Base-by-base conservation (phyloP, 805 yeast genomes). In the Hermanozyma aechmeae region DNA sequence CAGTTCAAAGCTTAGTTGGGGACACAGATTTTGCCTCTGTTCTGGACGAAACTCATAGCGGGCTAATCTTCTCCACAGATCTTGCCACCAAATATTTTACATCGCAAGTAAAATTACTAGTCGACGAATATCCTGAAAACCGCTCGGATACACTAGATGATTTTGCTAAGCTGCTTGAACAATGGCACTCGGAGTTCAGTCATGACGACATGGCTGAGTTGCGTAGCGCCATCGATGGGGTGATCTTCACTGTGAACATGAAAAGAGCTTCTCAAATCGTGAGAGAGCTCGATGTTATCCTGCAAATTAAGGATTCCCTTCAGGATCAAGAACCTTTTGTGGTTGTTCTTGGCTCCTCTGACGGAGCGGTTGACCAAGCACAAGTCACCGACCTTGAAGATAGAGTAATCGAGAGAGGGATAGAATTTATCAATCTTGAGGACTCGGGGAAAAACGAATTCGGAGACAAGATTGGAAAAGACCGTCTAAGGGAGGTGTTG, bases 191-290 rank as follows among this genome's bases (percentile, higher is more conserved):
- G 0, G 74, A 71, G 34, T 61, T 71, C 32, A 10, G 24, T 7
- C 30, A 48, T 1, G 51, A 40, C 0, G 73, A 68, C 22, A 53
- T 46, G 32, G 40, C 33, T 15, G 76, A 68, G 30, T 42, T 71
- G 19, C 46, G 76, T 15, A 69, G 63, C 13, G 64, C 45, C 2
- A 24, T 71, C 3, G 68, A 63, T 24, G 77, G 76, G 1, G 16
- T 69, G 8, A 46, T 71, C 3, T 48, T 68, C 34, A 61, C 71
- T 1, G 21, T 69, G 10, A 53, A 59, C 34, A 28, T 54, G 24
- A 39, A 38, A 7, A 19, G 47, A 8, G 26, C 35, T 3, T 54
- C 47, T 14, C 43, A 40, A 29, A 29, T 56, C 4, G 43, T 39
- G 6, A n/a, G 28, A 17, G 35, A 48, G 11, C 30, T 53, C 15